phyloP scores from a whole-genome alignment of 2,329 filamentous ascomycete species.

The Fusarium gaditjirri region DNA sequence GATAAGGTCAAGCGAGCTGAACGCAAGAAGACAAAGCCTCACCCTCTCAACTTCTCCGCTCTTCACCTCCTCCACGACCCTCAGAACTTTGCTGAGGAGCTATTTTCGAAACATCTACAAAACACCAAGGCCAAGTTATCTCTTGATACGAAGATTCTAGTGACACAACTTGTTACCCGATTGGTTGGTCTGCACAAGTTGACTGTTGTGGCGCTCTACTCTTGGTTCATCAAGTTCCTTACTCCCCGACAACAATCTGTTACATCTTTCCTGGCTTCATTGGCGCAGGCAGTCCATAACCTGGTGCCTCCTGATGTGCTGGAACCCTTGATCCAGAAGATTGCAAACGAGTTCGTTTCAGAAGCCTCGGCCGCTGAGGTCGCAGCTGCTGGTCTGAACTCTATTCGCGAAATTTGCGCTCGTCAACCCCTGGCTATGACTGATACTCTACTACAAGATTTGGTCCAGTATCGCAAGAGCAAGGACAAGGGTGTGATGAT shows the following conservation, averaged over 20 bases:
- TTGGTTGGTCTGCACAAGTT: constrained; percentile 93
- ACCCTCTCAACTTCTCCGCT: constrained; percentile 94
- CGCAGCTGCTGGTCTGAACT: constrained; percentile 89
- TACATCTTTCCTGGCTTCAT: constrained; percentile 90
- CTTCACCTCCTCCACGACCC: constrained; percentile 94
- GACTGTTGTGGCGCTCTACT: constrained; percentile 90
- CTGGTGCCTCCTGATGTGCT: constrained; percentile 92
- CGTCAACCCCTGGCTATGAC: constrained; percentile 96
- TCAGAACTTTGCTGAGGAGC: constrained; percentile 88
- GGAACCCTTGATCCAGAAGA: constrained; percentile 91
- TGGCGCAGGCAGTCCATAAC: constrained; percentile 91
- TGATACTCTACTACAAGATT: constrained; percentile 92
- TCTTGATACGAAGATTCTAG: constrained; percentile 88
- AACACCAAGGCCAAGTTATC: constrained; percentile 86
- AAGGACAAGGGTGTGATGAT: constrained; percentile 99
- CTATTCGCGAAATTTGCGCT: constrained; percentile 92
- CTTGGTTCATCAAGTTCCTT: constrained; percentile 93
- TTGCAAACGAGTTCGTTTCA: constrained; percentile 97
- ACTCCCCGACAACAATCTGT: constrained; percentile 89
- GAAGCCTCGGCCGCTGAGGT: constrained; percentile 93
- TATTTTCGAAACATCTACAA: constrained; percentile 92
- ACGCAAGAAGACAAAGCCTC: constrained; percentile 86
- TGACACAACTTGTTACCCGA: constrained; percentile 89
- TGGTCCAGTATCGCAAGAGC: constrained; percentile 95
- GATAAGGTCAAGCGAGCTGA: constrained; percentile 85